Percentiles rank a stretch among this genome's conserved stretches.
These are phyloP conservation scores for Metschnikowia lochheadii DNA, from an alignment of 805 yeast species.

Conservation along the genomic window DNA sequence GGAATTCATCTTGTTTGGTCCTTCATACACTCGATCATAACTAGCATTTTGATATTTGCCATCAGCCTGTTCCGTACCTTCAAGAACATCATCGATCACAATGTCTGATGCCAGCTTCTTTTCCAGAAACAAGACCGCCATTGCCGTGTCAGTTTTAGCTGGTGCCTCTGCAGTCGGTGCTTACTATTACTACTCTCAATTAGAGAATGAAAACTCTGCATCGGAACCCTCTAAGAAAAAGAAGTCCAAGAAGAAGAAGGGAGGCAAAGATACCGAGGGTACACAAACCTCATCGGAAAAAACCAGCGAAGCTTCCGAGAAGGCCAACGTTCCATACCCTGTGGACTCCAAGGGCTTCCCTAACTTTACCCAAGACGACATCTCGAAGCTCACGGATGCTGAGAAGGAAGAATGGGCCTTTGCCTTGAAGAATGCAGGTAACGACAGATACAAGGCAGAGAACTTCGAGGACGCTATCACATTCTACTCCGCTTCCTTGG, in stretches of 20 bases:
- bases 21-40: not conserved
- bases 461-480: slow-evolving; percentile 72
- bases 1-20: not conserved
- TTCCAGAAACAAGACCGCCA: slow-evolving; percentile 56
- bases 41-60: not conserved
- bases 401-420: slow-evolving; percentile 64
- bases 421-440: slow-evolving; percentile 86
- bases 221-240: slow-evolving; percentile 27
- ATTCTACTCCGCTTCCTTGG: slow-evolving; percentile 74
- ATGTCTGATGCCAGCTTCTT: slow-evolving; percentile 33
- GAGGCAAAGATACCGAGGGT: slow-evolving; percentile 23
- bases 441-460: slow-evolving; percentile 66
- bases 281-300: slow-evolving; percentile 15
- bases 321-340: slow-evolving; percentile 42
- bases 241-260: slow-evolving; percentile 46
- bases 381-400: slow-evolving; percentile 43
- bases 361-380: slow-evolving; percentile 43
- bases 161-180: slow-evolving; percentile 64
- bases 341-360: slow-evolving; percentile 56
- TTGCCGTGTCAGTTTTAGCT: slow-evolving; percentile 59
- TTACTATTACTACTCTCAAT: slow-evolving; percentile 43
- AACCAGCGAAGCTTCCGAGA: not conserved
- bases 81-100: not conserved
- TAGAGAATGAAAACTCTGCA: slow-evolving; percentile 15
- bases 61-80: not conserved